Base-by-base conservation (phyloP, 176 grass and related monocot species). In the Bolboschoenus planiculmis region DNA sequence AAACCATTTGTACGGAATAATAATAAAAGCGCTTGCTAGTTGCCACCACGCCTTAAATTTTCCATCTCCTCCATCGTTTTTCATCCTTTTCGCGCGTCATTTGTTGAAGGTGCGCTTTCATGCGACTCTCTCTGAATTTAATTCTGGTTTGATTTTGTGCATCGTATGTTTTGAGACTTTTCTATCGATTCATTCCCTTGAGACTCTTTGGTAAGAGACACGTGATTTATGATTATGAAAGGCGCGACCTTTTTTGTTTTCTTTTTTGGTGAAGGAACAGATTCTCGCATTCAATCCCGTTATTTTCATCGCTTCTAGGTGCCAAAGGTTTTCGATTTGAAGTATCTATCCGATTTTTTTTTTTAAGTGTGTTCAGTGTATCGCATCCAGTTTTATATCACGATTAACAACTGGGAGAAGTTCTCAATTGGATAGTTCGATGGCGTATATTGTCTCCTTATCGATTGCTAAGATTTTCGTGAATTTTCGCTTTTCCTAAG, bases 151-250 rank as follows among this genome's bases (percentile, higher is more conserved):
- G 50, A 60, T 40, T 80, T 80, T 58, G 34, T 14, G n/a, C 56
- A 46, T 24, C n/a, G 20, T 15, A 23, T 23, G 15, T 72, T 43
- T 43, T 72, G 27, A 20, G 72, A 77, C 78, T 81, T 81, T 81
- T 61, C 78, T 81, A 60, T 81, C 54, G 78, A 81, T 81, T 81
- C 78, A 81, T 81, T 81, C 78, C 56, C 20, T 15, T 43, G 31
- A 34, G 78, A 39, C 56, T 79, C 26, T 80, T 60, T 58, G 54
- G 78, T 60, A 60, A 24, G 50, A 60, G 15, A 58, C 78, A 80
- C 78, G 78, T 80, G 78, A 80, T 80, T 31, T 80, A 56, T 80
- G 78, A 42, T 80, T 58, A 36, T 79, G 11, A 56, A 15, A 60
- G 51, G 18, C 20, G 47, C 33, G 34, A 29, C 11, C 11, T 58